phyloP scores from a whole-genome alignment of 306 rosid species.

The Acacia melanoxylon region DNA sequence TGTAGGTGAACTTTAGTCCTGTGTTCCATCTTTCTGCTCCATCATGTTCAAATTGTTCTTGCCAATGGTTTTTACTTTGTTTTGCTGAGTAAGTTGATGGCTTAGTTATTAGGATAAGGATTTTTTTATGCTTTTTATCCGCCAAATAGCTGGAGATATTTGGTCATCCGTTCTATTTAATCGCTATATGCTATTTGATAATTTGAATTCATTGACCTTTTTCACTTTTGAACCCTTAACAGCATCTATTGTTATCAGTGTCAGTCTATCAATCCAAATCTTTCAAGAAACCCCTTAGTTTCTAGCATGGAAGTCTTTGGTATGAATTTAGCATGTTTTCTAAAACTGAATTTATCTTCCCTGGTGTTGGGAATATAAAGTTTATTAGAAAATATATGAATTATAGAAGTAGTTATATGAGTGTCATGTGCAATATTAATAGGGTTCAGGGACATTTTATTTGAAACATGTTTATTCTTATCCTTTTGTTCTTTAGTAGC shows the following conservation, averaged over 20 bases:
- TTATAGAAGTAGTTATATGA: background rate
- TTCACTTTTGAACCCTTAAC: slow-evolving; percentile 4
- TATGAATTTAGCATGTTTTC: background rate
- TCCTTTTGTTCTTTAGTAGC: slow-evolving; percentile 9
- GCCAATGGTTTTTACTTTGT: background rate
- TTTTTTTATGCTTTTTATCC: background rate
- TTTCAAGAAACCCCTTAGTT: background rate
- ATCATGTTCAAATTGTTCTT: slow-evolving; percentile 27
- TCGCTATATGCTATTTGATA: background rate
- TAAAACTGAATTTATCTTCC: background rate
- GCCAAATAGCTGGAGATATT: background rate
- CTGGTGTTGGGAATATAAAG: background rate
- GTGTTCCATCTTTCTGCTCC: slow-evolving; percentile 24
- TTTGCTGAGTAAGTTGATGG: slow-evolving; percentile 7
- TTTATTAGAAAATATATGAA: too few relatives aligned
- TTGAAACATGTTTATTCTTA: background rate
- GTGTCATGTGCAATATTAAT: background rate
- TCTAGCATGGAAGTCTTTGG: background rate
- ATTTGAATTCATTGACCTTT: slow-evolving; percentile 1
- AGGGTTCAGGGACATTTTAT: background rate
- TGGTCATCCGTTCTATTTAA: background rate
- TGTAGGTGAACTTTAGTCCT: background rate
- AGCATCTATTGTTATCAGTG: slow-evolving; percentile 1
- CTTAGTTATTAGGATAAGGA: background rate
- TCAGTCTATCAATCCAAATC: background rate